Base-by-base conservation (phyloP, 2,329 filamentous ascomycete genomes). In the Monosporascus sp. region DNA sequence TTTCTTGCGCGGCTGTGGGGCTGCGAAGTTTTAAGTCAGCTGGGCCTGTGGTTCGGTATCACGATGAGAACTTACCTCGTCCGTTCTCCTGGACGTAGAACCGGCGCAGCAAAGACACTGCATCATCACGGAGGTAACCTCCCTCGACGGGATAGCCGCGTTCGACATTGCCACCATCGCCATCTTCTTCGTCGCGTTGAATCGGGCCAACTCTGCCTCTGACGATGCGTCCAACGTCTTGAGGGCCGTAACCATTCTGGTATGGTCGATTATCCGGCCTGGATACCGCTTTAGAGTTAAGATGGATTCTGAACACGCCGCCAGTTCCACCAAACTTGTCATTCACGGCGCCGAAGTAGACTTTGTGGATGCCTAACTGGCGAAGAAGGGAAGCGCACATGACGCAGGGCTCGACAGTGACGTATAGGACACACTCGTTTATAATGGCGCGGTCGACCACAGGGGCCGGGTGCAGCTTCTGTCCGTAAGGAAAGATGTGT, bases 41-140 rank as follows among this genome's bases (percentile, higher is more conserved):
- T 44, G 31, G 9, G 11, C 31, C 31, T 41, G 7, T 5, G 17
- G 38, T n/a, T 41, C 17, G 38, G 17, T 41, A 41, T 39, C 31
- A 38, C 15, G 18, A 1, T 14, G 44, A 44, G 37, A 27, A 65
- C 76, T 63, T 74, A 89, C 89, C 90, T 78, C 94, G 89, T 58
- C 89, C 90, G 71, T 99, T 99, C 72, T 99, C 92, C 72, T 99
- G 94, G 35, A 99, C 89, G 69, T 99, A 99, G 71, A 99, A 99
- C 54, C 93, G 85, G 58, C 95, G 82, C 60, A 99, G 77, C 60
- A 99, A 73, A 70, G 93, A 92, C 55, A 99, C 95, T 5, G 94
- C 93, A 66, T 97, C 93, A 65, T 96, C 89, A 47, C 90, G 83
- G 63, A 90, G 90, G 76, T 95, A 87, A 1, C 92, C 93, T 39